These are phyloP conservation scores for Epichloe coenophiala DNA, from an alignment of 2,329 filamentous ascomycete species.

Conservation along the genomic window DNA sequence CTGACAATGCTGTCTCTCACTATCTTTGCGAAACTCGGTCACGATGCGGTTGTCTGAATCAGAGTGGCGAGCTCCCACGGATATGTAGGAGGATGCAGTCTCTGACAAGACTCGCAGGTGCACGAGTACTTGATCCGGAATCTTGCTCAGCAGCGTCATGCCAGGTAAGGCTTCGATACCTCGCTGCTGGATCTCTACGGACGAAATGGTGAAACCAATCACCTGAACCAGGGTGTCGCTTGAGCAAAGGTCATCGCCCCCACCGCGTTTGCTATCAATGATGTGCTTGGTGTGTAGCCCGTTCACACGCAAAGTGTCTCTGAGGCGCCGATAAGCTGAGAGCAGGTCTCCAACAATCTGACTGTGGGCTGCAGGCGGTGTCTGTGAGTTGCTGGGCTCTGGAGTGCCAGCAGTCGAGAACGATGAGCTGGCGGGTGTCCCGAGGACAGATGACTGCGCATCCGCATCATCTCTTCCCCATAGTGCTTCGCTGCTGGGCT, in stretches of 20 bases:
- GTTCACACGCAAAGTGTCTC: slow-evolving; percentile 44
- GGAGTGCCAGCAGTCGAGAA: slow-evolving; percentile 22
- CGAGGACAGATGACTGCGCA: slow-evolving; percentile 17
- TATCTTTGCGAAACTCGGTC: slow-evolving; percentile 52
- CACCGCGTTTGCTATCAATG: slow-evolving; percentile 16
- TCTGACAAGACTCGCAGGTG: slow-evolving; percentile 82
- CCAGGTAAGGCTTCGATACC: slow-evolving; percentile 64
- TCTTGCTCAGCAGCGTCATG: slow-evolving; percentile 65
- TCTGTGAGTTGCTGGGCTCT: slow-evolving; percentile 11
- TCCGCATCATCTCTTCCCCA: slow-evolving; percentile 28
- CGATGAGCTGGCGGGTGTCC: slow-evolving; percentile 28
- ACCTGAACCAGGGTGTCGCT: slow-evolving; percentile 50
- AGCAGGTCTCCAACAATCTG: slow-evolving; percentile 39
- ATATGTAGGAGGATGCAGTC: slow-evolving; percentile 73
- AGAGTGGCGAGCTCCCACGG: slow-evolving; percentile 56
- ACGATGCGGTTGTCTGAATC: slow-evolving; percentile 47
- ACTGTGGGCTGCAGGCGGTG: background rate
- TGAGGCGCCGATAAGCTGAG: slow-evolving; percentile 45
- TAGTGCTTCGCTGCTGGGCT: slow-evolving; percentile 23
- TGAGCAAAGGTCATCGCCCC: slow-evolving; percentile 31
- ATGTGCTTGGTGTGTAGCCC: slow-evolving; percentile 29
- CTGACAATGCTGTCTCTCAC: slow-evolving; percentile 60
- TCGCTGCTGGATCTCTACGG: slow-evolving; percentile 83
- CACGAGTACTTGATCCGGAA: slow-evolving; percentile 71
- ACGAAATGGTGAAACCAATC: slow-evolving; percentile 74